Base-by-base conservation (phyloP, 164 flowering plant species). In the Euptelea pleiosperma region DNA sequence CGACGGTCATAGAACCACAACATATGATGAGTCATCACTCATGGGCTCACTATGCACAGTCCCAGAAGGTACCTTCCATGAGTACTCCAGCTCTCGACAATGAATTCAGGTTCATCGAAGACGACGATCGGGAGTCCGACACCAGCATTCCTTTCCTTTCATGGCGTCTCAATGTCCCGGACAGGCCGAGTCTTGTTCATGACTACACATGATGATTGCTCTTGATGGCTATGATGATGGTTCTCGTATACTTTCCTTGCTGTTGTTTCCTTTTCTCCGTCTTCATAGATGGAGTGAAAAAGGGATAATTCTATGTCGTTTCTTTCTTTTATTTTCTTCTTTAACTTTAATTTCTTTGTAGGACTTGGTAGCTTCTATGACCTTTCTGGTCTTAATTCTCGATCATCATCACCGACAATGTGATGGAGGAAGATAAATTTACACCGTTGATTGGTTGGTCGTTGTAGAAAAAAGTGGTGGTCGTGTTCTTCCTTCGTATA, bases 101-200 rank as follows among this genome's bases (percentile, higher is more conserved):
- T 47, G 95, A 90, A 52, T 82, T 75, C 72, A 61, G 79, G 59
- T 73, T 83, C 80, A 75, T 78, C 7, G 82, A 57, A 4, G 64
- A 76, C 49, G 73, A 57, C 9, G 76, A 71, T 25, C 62, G 62
- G 6, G 75, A 58, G 7, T 33, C 65, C 11, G 72, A 66, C 31
- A 55, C 58, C 8, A 77, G 71, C 21, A 68, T 75, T 49, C 70
- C 89, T 8, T 84, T 77, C 77, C 77, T 84, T 26, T 78, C 91
- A 4, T 91, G 96, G 98, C 84, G 86, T 28, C 87, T 91, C 69
- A 84, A 82, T 60, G 87, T 87, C 54, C 70, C 89, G 0, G 96
- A 88, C 56, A 68, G 85, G 68, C 65, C 88, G 0, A 67, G 82
- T 67, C 87, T 82, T 28, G 81, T 86, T 41, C 90, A 84, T 53